A percentile compares a stretch with the other conserved stretches of the same genome.
phyloP scores from a whole-genome alignment of 257 asterid genomes.

The Plantago major region DNA sequence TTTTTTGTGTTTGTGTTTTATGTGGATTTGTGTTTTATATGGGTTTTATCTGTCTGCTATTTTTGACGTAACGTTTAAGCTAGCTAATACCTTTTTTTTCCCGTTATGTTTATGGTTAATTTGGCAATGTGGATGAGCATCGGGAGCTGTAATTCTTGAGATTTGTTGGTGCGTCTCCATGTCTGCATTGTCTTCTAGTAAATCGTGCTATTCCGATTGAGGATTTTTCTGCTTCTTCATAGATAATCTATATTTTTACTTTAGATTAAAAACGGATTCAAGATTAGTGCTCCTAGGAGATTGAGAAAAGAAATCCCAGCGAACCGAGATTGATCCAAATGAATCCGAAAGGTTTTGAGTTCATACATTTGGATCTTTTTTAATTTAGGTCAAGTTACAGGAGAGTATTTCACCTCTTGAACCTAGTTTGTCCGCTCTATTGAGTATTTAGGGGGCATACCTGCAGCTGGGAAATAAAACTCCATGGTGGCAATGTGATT shows the following conservation, averaged over 20 bases:
- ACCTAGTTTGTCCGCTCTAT: background rate
- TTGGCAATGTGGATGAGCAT: constrained; percentile 16
- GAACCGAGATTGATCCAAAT: too few relatives aligned
- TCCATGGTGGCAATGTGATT: background rate
- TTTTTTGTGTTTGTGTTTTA: constrained; percentile 6
- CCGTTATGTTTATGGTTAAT: background rate
- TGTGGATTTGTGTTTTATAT: background rate
- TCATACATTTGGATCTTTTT: too few relatives aligned
- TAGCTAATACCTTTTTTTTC: constrained; percentile 10
- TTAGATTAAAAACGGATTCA: constrained; percentile 16
- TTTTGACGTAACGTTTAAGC: constrained; percentile 20
- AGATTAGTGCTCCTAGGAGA: constrained; percentile 17
- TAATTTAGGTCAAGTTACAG: too few relatives aligned
- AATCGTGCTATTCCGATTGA: constrained; percentile 16
- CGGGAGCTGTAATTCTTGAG: constrained; percentile 10
- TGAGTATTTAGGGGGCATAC: background rate
- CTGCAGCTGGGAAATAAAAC: background rate
- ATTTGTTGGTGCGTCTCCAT: constrained; percentile 9
- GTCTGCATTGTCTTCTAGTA: constrained; percentile 18
- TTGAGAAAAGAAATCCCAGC: constrained; percentile 1
- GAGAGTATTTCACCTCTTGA: too few relatives aligned
- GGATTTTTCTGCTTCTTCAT: background rate
- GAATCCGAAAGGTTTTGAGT: too few relatives aligned
- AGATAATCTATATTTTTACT: background rate
- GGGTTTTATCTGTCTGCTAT: background rate